Evolutionary conservation across 768 basidiomycete species (phyloP), one percentile per base, ranked within the genome.

Genomic region (Saitozyma sp.): DNA sequence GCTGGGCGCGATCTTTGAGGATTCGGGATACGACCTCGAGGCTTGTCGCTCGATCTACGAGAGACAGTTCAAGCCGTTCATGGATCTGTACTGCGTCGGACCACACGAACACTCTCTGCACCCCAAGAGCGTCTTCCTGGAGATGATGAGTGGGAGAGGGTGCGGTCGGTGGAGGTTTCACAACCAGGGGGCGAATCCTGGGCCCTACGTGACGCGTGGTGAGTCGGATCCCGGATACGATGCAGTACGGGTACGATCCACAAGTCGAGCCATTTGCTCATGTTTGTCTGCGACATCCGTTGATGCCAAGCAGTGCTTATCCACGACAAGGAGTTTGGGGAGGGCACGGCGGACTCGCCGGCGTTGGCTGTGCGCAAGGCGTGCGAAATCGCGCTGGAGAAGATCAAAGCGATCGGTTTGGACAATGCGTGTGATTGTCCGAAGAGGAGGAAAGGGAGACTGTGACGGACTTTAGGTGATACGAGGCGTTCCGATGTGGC

Each of bases 1-100:
- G 20, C 43, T 74, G 7, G 70, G 70, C 5, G 73, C 70, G 3
- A 63, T 71, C 42, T 42, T 66, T 0, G 54, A 60, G 19, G 73
- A 74, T 50, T 62, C 63, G 7, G 29, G 46, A 16, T 67, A 57
- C 48, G 48, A 61, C 20, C 20, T 74, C 39, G 13, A 29, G 11
- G 56, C 56, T 14, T 42, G 43, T 19, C 53, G 61, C 6, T 46
- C 50, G 20, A 41, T 74, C 9, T 70, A 63, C 59, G 16, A 53
- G 5, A 52, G 58, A 3, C 58, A 59, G n/a, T 52, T 66, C 20
- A 45, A 41, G 43, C 70, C 70, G 1, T 74, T 71, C 57, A 48
- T 66, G 29, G 68, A 71, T 16, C 53, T 46, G n/a, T 70, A 67
- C 49, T 65, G 73, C 49, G 19, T 50, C 8, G 67, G 67, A 17